Base-by-base conservation (phyloP, 768 basidiomycete species). In the Rhodotorula toruloides region DNA sequence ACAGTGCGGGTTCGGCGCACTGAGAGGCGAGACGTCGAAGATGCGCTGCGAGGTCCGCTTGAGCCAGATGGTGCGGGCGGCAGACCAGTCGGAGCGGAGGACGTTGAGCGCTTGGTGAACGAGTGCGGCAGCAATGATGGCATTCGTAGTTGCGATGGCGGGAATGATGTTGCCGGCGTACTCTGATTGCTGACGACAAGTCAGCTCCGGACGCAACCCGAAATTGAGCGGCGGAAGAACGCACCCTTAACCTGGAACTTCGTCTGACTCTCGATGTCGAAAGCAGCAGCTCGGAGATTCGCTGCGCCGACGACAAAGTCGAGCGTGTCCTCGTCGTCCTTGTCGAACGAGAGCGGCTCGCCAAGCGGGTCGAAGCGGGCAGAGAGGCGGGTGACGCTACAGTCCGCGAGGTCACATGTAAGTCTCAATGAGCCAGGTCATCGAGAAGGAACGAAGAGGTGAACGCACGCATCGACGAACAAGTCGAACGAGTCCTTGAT, bases 111-210 rank as follows among this genome's bases (percentile, higher is more conserved):
- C 89, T 77, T 97, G 93, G 50, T 97, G 82, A 31, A 98, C 92
- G 75, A 98, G 91, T 44, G 94, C 81, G 0, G 94, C 96, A 0
- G 96, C 88, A 71, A 98, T 86, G 77, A 99, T 90, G 16, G 96
- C 96, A 76, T 99, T 99, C 31, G 96, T 99, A 7, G 96, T 99
- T 9, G 96, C 96, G 73, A 99, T 98, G 2, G 96, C 96, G 11
- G 96, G 96, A 70, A 98, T 99, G 74, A 99, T 98, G 78, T 99
- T 99, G 16, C 96, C 96, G 0, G 96, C 96, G 90, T 97, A 98
- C 78, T 97, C 93, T 94, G 77, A 29, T 31, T 31, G 32, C 7
- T 12, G 42, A 14, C 22, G 54, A 13, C 3, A 2, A 9, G 25
- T 22, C 42, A n/a, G 12, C 9, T n/a, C n/a, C n/a, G n/a, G n/a